Evolutionary conservation across 331 rosid species (phyloP).

Genomic region (Spiraea crenata): DNA sequence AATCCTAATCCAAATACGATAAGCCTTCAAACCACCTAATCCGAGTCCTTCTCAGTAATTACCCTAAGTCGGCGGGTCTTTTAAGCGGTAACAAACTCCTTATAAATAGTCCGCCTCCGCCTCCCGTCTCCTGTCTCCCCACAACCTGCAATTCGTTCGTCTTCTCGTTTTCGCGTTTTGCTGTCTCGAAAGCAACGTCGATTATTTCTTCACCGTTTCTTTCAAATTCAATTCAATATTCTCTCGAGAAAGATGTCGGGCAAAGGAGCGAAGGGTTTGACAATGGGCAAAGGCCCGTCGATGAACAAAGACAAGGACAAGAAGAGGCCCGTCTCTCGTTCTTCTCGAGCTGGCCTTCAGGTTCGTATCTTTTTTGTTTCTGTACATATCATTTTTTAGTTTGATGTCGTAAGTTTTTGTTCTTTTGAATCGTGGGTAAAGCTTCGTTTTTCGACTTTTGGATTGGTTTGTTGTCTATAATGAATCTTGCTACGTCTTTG

Average conservation of each 20-base stretch:
- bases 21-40: background rate
- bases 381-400: background rate
- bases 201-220: background rate
- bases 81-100: background rate
- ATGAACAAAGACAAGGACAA: conserved; percentile 36
- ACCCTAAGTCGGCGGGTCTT: background rate
- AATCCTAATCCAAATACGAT: background rate
- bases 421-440: background rate
- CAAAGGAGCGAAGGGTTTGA: conserved; percentile 70
- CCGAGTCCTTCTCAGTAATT: background rate
- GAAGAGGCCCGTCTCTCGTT: conserved; percentile 64
- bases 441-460: background rate
- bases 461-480: background rate
- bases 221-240: background rate
- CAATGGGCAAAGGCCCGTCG: conserved; percentile 50
- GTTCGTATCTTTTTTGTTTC: conserved; percentile 16
- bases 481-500: background rate
- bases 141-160: background rate
- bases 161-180: background rate
- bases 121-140: background rate
- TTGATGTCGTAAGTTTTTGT: background rate
- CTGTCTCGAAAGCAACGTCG: background rate
- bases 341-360: conserved; percentile 75
- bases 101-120: background rate
- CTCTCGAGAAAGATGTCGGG: conserved; percentile 39